A percentile compares a stretch with the other conserved stretches of the same genome.
Evolutionary conservation across 78 protist genomes (phyloP).

Genomic region (Isochrysis galbana): DNA sequence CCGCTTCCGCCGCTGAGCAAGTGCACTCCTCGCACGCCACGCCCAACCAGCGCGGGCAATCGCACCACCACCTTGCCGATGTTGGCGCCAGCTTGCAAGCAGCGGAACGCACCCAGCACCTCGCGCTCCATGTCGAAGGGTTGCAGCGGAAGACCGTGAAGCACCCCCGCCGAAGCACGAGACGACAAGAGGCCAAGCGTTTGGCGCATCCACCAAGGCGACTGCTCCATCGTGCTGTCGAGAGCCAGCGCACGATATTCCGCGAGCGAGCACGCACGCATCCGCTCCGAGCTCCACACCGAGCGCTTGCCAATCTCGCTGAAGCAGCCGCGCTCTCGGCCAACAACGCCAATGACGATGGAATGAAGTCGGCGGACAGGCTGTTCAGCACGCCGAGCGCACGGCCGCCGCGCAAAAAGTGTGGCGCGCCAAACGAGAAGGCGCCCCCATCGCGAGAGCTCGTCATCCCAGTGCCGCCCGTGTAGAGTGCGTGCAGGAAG

Average conservation of each 20-base stretch:
- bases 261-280: neutral
- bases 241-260: neutral
- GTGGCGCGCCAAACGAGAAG: neutral
- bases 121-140: neutral
- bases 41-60: neutral
- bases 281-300: slow-evolving; percentile 2
- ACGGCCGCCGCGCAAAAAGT: neutral
- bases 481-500: neutral
- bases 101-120: neutral
- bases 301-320: slow-evolving; percentile 41
- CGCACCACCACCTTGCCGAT: slow-evolving; percentile 20
- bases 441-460: slow-evolving; percentile 8
- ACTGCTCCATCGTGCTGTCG: neutral
- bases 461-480: neutral
- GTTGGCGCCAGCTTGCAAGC: neutral
- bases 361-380: slow-evolving; percentile 17
- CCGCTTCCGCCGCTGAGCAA: neutral
- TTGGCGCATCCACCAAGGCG: neutral
- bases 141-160: neutral
- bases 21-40: neutral
- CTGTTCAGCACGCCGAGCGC: slow-evolving; percentile 9
- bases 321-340: slow-evolving; percentile 2
- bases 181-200: neutral
- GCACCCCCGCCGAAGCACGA: neutral
- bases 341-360: neutral